Conservation (phyloP, 371 early-diverging fungal species). For the Blastocladiella emersonii region DNA sequence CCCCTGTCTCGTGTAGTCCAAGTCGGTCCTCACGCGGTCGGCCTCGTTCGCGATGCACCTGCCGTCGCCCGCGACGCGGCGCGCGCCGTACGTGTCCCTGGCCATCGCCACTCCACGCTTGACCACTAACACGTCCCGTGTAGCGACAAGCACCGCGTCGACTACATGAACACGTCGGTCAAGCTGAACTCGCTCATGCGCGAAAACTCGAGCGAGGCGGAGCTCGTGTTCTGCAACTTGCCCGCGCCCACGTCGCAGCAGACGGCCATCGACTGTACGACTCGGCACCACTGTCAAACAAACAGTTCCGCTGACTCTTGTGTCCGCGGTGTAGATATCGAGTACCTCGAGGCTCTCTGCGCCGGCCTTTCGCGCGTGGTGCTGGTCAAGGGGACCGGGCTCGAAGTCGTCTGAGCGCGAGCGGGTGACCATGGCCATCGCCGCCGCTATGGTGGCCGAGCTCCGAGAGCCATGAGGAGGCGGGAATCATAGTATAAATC, state of each 20-base stretch:
- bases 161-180: constrained; percentile 12
- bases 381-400: constrained; percentile 19
- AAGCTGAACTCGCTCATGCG: constrained; percentile 15
- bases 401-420: constrained; percentile 19
- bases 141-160: constrained; percentile 1
- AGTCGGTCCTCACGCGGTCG: neutral
- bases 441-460: too few species aligned
- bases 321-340: constrained; percentile 10
- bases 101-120: neutral
- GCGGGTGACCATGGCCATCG: too few species aligned
- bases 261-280: constrained; percentile 5
- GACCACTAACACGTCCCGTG: neutral
- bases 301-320: neutral
- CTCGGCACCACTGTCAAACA: neutral
- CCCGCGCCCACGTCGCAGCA: constrained; percentile 12
- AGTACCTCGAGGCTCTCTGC: constrained; percentile 15
- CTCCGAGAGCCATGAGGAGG: too few species aligned
- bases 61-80: neutral
- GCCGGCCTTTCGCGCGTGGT: constrained; percentile 13
- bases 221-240: constrained; percentile 15
- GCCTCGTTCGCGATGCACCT: neutral
- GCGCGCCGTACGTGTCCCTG: neutral
- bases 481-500: too few species aligned
- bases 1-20: neutral
- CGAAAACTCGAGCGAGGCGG: constrained; percentile 8